phyloP scores from a whole-genome alignment of 1,139 yeast species.

The Ashbya aceris region DNA sequence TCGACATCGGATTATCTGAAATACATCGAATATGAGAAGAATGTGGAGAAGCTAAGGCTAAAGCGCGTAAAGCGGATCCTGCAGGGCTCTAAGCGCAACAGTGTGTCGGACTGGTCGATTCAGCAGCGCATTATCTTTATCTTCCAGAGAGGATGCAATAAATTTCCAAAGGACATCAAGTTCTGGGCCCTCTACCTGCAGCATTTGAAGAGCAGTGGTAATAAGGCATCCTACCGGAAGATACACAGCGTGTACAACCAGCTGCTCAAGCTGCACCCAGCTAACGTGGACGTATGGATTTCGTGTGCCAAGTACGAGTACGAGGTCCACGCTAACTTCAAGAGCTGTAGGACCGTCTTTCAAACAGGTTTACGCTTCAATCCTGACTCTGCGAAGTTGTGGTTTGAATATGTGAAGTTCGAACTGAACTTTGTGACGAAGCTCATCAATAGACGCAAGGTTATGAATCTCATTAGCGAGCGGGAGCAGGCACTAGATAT shows the following conservation, averaged over 20 bases:
- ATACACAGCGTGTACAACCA: slow-evolving; percentile 76
- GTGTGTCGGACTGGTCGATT: slow-evolving; percentile 83
- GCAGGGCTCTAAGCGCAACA: slow-evolving; percentile 39
- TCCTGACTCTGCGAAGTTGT: slow-evolving; percentile 58
- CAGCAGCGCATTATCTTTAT: slow-evolving; percentile 73
- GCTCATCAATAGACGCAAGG: slow-evolving; percentile 71
- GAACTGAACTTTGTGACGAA: slow-evolving; percentile 82
- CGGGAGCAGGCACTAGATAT: slow-evolving; percentile 45
- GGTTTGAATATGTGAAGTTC: slow-evolving; percentile 82
- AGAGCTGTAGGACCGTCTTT: slow-evolving; percentile 78
- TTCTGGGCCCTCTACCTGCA: slow-evolving; percentile 74
- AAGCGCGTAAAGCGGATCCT: slow-evolving; percentile 61
- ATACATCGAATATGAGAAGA: slow-evolving; percentile 74
- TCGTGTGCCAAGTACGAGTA: slow-evolving; percentile 92
- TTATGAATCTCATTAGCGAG: slow-evolving; percentile 69
- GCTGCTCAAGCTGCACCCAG: slow-evolving; percentile 81
- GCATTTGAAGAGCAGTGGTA: slow-evolving; percentile 48
- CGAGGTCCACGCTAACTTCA: slow-evolving; percentile 78
- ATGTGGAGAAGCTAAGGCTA: slow-evolving; percentile 66
- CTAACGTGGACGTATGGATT: slow-evolving; percentile 84
- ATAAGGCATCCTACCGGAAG: slow-evolving; percentile 64
- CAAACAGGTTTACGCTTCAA: slow-evolving; percentile 83
- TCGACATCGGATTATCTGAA: slow-evolving; percentile 67
- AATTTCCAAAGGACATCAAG: slow-evolving; percentile 67
- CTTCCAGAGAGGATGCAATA: slow-evolving; percentile 72